phyloP scores from a whole-genome alignment of 495 filamentous ascomycete genomes.

The Trichoderma reesei region DNA sequence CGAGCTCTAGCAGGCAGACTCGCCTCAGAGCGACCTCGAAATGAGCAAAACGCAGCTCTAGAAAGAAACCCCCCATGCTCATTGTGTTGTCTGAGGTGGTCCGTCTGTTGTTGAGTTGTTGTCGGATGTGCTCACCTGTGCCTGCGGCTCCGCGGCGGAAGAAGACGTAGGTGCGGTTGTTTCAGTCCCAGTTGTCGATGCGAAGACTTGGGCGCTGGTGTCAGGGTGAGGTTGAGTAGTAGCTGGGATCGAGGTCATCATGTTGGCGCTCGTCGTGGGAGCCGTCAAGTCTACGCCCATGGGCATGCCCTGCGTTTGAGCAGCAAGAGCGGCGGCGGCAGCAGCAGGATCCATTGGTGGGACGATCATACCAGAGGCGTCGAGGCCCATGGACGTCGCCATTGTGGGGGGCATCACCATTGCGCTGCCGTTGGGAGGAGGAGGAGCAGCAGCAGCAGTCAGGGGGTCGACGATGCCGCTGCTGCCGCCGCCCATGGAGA shows the following conservation, averaged over 20 bases:
- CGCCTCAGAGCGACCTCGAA: no score
- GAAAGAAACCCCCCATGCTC: no score
- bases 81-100: no score
- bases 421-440: slow-evolving; percentile 5
- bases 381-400: background rate
- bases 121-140: no score
- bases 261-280: background rate
- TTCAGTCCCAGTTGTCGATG: no score
- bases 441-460: background rate
- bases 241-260: background rate
- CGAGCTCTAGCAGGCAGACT: no score
- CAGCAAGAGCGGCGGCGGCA: slow-evolving; percentile 12
- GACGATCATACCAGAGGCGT: slow-evolving; percentile 5
- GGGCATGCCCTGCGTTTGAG: background rate
- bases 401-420: background rate
- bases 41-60: no score
- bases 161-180: no score
- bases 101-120: no score
- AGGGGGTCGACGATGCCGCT: slow-evolving; percentile 1
- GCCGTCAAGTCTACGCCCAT: background rate
- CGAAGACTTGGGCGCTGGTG: background rate
- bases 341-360: slow-evolving; percentile 14
- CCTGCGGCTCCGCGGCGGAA: no score
- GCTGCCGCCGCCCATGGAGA: slow-evolving; percentile 11
- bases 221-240: background rate